Base-by-base conservation (phyloP, 441 rosid species). In the Gossypium gossypioides region DNA sequence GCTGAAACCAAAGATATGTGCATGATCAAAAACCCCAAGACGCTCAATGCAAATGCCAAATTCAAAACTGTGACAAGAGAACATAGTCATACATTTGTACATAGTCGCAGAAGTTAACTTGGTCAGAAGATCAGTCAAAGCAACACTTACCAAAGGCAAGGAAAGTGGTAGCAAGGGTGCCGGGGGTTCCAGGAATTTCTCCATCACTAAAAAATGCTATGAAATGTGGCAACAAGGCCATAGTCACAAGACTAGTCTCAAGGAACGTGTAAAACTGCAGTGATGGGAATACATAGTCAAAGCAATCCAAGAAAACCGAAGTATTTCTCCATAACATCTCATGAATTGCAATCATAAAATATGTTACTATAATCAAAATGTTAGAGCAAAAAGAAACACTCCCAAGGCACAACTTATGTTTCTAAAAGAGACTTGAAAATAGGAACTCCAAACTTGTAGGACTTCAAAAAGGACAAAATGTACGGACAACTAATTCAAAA, bases 171-270 rank as follows among this genome's bases (percentile, higher is more conserved):
- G 93, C 97, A 25, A 91, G 93, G 16, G 89, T 87, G 72, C 97
- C 87, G 0, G 97, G 97, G 6, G 93, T 85, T 74, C 96, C 96
- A 3, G 93, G 97, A 79, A 91, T 88, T 82, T 89, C 97, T 74
- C 84, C 93, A 50, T 91, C 97, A 51, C 90, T 86, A 81, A 91
- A 91, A 77, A 91, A 90, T 3, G 93, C 89, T 62, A 91, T 80
- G 77, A 91, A 90, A 76, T 88, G 89, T 7, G 91, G 97, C 79
- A 90, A 79, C 51, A 91, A 79, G n/a, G 90, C 86, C 74, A 88
- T 57, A 57, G 92, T 86, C 74, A 90, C 97, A 1, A 91, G 86
- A 75, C 75, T 89, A 72, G 97, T 90, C 88, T 91, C 97, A 16
- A 90, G 80, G 80, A 91, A 91, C 1, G 97, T 90, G 82, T 91